A percentile compares a stretch with the other conserved stretches of the same genome.
phyloP scores from a whole-genome alignment of 129 eudicot genomes.

The Tagetes patula region DNA sequence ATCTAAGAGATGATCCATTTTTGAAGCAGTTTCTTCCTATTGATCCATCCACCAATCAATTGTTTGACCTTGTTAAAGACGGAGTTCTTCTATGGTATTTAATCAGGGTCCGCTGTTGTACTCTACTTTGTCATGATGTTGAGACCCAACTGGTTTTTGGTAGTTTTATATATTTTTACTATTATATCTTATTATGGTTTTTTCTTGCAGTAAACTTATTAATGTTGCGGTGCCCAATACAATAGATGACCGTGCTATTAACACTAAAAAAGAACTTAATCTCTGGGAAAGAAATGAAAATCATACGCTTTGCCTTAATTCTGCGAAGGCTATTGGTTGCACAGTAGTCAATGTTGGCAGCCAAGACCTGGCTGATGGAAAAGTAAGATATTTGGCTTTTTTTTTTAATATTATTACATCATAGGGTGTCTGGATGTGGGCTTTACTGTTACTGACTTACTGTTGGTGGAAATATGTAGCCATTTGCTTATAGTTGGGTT shows the following conservation, averaged over 20 bases:
- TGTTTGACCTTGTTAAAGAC: conserved; percentile 85
- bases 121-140: conserved; percentile 26
- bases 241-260: conserved; percentile 91
- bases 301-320: conserved; percentile 94
- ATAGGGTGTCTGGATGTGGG: conserved; percentile 10
- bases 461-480: background rate
- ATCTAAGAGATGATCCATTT: conserved; percentile 87
- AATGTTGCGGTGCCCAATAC: conserved; percentile 94
- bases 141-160: conserved; percentile 11
- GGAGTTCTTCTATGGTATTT: conserved; percentile 97
- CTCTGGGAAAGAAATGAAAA: conserved; percentile 99
- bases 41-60: conserved; percentile 66
- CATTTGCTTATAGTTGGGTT: background rate
- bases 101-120: conserved; percentile 32
- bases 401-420: background rate
- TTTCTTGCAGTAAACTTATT: conserved; percentile 82
- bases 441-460: background rate
- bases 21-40: conserved; percentile 93
- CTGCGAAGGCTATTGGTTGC: conserved; percentile 99
- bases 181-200: conserved; percentile 18
- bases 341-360: conserved; percentile 93
- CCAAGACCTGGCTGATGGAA: conserved; percentile 90
- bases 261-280: conserved; percentile 79
- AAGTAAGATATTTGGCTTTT: conserved; percentile 46
- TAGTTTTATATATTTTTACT: conserved; percentile 25